A percentile compares a stretch with the other conserved stretches of the same genome.
Evolutionary conservation across 129 eudicot species (phyloP).

Genomic region (Pittosporum tobira): DNA sequence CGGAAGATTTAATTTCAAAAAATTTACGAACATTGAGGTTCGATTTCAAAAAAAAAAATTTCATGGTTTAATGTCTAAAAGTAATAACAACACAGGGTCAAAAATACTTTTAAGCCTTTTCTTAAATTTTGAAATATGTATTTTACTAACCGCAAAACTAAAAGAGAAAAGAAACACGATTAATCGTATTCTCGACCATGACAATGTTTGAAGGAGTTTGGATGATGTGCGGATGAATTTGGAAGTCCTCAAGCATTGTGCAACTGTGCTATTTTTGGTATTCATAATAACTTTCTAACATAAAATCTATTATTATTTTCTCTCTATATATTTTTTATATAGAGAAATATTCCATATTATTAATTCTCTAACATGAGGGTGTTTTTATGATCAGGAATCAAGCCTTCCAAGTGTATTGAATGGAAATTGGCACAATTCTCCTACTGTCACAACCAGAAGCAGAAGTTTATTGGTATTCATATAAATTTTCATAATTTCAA

Average conservation of each 20-base stretch:
- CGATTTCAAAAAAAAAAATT: too few relatives aligned
- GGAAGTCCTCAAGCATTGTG: constrained; percentile 92
- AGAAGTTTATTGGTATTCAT: constrained; percentile 42
- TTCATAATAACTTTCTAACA: neutral
- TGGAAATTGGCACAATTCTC: constrained; percentile 36
- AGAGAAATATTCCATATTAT: too few relatives aligned
- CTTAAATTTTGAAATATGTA: too few relatives aligned
- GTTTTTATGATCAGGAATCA: constrained; percentile 44
- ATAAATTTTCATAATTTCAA: neutral
- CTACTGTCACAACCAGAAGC: constrained; percentile 64
- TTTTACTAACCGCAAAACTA: neutral
- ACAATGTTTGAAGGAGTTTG: constrained; percentile 46
- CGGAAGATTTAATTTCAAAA: too few relatives aligned
- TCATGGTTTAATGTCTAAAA: too few relatives aligned
- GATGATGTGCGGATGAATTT: constrained; percentile 93
- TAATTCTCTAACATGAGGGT: neutral
- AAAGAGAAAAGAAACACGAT: neutral
- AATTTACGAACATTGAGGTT: too few relatives aligned
- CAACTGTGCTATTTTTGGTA: constrained; percentile 87
- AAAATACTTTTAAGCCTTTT: too few relatives aligned
- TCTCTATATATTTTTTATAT: too few relatives aligned
- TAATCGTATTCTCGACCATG: too few relatives aligned
- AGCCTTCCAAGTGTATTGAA: constrained; percentile 53
- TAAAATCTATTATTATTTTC: neutral
- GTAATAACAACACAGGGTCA: too few relatives aligned